Base-by-base conservation (phyloP, 2,329 filamentous ascomycete genomes). In the Fusarium bactridioides region DNA sequence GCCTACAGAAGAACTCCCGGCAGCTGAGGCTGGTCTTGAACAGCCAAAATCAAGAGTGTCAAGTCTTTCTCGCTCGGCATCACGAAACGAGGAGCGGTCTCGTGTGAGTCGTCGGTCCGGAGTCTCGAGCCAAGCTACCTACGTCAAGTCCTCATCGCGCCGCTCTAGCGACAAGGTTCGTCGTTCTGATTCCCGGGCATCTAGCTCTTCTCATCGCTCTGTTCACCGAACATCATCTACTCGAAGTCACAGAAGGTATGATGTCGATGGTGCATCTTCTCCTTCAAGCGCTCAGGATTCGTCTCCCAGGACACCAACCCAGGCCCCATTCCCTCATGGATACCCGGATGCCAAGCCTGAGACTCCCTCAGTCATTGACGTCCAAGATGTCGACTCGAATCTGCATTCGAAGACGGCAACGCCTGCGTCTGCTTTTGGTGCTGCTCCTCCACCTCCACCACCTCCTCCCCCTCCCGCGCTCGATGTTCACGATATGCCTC, bases 381-480 rank as follows among this genome's bases (percentile, higher is more conserved):
- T 81, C n/a, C 80, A 83, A 40, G 83, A 84, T 53, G 58, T 72
- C 15, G 77, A 77, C 21, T 77, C 79, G 11, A 72, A 70, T 40
- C 44, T 79, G 25, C 77, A 76, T 45, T 82, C 80, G 23, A 82
- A 82, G 59, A 84, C 84, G 6, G 83, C 78, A 79, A 84, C 82
- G 10, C 79, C 82, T 47, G 78, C 80, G 16, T 79, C 79, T 48
- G 72, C 64, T 56, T 76, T 78, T 43, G 82, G 81, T 33, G 75
- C 74, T 61, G 80, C 79, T 40, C 83, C 86, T 4, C 87, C 86
- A 1, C 86, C 88, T 5, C 87, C 86, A 1, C 86, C 88, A 0
- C 85, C 88, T 3, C 88, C 94, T 3, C 94, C 93, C 0, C 94
- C 94, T 1, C 94, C 94, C 2, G 91, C 92, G 2, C 88, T 94